Base-by-base conservation (phyloP, 2,329 filamentous ascomycete species). In the Coccinonectria pachysandricola region DNA sequence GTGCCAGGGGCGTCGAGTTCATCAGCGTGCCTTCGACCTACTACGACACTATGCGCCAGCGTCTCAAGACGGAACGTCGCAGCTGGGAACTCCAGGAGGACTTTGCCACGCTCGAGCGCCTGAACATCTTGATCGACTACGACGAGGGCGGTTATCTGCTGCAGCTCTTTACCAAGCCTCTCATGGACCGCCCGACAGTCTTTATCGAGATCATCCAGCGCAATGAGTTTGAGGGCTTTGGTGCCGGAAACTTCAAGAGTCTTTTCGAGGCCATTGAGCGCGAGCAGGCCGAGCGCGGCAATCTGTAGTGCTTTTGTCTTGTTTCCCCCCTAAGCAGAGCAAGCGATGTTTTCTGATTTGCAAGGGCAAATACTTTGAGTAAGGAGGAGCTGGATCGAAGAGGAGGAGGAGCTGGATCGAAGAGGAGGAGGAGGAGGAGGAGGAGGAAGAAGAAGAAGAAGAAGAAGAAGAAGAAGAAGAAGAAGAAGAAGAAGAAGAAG, bases 181-280 rank as follows among this genome's bases (percentile, higher is more conserved):
- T 95, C 41, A 83, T 94, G 79, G 87, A 95, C 57, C 76, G 88
- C 8, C 88, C 88, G 13, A 95, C 88, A 4, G 87, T 95, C 15
- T 95, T 95, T 52, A 75, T 95, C 37, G 88, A 95, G 69, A 93
- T 95, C 45, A 95, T 95, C 45, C 86, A 95, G 64, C 65, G 87
- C 31, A 79, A 92, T 45, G 77, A 85, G 38, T 95, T 95, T 53
- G 77, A 81, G 16, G 88, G 88, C 0, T 95, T 95, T 44, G 87
- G 88, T 4, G 88, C 87, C 0, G 88, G 88, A 1, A 96, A 95
- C 56, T 95, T 95, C 63, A 94, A 86, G 72, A 86, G 79, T 35
- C 49, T 95, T 44, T 95, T 95, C 47, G 87, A 95, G 65, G 87
- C 88, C 3, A 92, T 95, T 53, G 88, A 95, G 68, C 65, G 87